Evolutionary conservation across 208 protist species (phyloP), one percentile per base, ranked within the genome.

Genomic region (Crithidia fasciculata): DNA sequence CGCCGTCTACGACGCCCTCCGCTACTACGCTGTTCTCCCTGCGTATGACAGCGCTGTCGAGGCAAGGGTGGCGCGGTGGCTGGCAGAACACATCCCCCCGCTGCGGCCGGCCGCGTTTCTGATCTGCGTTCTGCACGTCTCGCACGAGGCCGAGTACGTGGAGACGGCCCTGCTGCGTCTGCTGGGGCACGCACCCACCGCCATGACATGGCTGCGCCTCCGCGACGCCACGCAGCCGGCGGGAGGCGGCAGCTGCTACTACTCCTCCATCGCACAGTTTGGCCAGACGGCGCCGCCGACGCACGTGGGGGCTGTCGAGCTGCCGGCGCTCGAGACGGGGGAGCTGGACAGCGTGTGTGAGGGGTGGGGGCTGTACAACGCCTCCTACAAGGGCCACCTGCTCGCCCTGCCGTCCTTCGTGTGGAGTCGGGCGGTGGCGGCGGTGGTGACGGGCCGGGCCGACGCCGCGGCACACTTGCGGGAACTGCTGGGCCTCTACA

Each of bases 61-160:
- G 16, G 50, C 16, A 19, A 53, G 36, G 19, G 69, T 74, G 47
- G 28, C 45, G 2, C 58, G 41, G 13, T 68, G 39, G 45, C 57
- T 75, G 9, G 50, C 15, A 0, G 39, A 57, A 5, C 15, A 44
- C 15, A 57, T 77, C 2, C 85, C 74, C 2, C 39, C 50, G 44
- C 72, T 83, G 49, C 59, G 53, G 0, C 18, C 53, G 28, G 79
- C 85, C 2, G 54, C 54, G 0, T 18, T 66, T 41, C 56, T 86
- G 36, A 78, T 89, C n/a, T 84, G 80, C 18, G 52, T 70, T 6
- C 52, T 84, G 15, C 75, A 82, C 56, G 49, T 55, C 6, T 66
- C 50, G 8, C 74, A 57, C 3, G 73, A 80, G 55, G 72, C 60
- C 8, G 79, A 85, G 61, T 87, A 76, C 28, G 28, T 80, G 13